These are phyloP conservation scores for Candida sonorensis DNA, from an alignment of 805 yeast species.

Conservation along the genomic window DNA sequence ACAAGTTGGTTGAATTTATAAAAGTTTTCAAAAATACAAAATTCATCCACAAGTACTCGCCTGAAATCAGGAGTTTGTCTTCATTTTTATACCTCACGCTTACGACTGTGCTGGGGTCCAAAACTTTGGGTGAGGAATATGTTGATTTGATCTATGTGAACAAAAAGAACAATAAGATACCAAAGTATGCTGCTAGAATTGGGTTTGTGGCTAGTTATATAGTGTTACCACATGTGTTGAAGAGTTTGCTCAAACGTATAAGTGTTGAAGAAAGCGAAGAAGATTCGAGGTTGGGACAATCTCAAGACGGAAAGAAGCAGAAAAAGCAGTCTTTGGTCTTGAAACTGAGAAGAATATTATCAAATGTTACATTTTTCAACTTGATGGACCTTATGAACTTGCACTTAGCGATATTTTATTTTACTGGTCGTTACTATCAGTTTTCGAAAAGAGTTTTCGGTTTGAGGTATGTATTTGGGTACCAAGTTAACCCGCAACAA, in stretches of 20 bases:
- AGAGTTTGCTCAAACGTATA: slow-evolving; percentile 18
- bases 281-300: no score
- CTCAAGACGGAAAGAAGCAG: background rate
- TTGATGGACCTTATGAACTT: slow-evolving; percentile 52
- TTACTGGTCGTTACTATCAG: slow-evolving; percentile 76
- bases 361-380: slow-evolving; percentile 34
- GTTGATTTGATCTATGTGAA: slow-evolving; percentile 70
- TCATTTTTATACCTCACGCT: slow-evolving; percentile 59
- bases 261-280: slow-evolving; percentile 11
- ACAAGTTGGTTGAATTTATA: slow-evolving; percentile 50
- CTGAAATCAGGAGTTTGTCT: slow-evolving; percentile 51
- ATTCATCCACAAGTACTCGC: slow-evolving; percentile 55
- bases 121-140: slow-evolving; percentile 93
- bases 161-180: slow-evolving; percentile 43
- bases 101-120: slow-evolving; percentile 69
- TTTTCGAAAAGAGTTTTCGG: slow-evolving; percentile 74
- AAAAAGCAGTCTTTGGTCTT: background rate
- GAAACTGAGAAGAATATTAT: slow-evolving; percentile 9
- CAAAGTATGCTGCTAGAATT: slow-evolving; percentile 36
- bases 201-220: slow-evolving; percentile 58
- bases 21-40: slow-evolving; percentile 55
- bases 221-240: slow-evolving; percentile 50
- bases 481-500: slow-evolving; percentile 39
- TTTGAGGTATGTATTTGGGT: slow-evolving; percentile 70
- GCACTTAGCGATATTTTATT: slow-evolving; percentile 78